Evolutionary conservation across 805 yeast species (phyloP).

Genomic region (Wickerhamomyces alni): DNA sequence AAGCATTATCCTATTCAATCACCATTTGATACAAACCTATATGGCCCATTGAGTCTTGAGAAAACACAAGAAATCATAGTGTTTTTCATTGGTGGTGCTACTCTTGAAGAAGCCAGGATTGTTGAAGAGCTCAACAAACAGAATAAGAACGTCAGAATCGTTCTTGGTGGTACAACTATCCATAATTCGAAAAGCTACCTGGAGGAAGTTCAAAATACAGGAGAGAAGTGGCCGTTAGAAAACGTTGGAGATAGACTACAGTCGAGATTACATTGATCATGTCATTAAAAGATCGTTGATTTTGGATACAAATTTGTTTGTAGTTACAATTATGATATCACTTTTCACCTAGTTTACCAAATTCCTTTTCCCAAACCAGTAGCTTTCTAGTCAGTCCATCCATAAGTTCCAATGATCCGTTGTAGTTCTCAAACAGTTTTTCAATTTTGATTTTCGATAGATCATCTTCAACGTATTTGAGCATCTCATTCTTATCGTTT

Average conservation of each 20-base stretch:
- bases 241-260: slow-evolving; percentile 10
- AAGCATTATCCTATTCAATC: slow-evolving; percentile 40
- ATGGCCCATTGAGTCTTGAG: slow-evolving; percentile 20
- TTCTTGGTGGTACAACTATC: slow-evolving; percentile 78
- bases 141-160: slow-evolving; percentile 50
- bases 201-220: slow-evolving; percentile 29
- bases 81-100: slow-evolving; percentile 81
- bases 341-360: slow-evolving; percentile 27
- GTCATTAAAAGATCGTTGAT: too few species aligned
- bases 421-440: slow-evolving; percentile 41
- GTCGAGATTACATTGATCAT: slow-evolving; percentile 1
- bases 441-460: slow-evolving; percentile 33
- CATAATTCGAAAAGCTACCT: slow-evolving; percentile 36
- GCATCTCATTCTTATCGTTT: slow-evolving; percentile 44
- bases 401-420: slow-evolving; percentile 58
- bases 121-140: slow-evolving; percentile 63
- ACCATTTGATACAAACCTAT: slow-evolving; percentile 19
- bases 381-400: slow-evolving; percentile 69
- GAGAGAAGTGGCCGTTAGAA: slow-evolving; percentile 29
- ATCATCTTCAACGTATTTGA: slow-evolving; percentile 39
- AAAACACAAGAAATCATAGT: slow-evolving; percentile 62
- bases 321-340: neutral
- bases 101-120: slow-evolving; percentile 87
- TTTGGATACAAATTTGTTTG: too few species aligned
- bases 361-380: slow-evolving; percentile 74